A percentile compares a stretch with the other conserved stretches of the same genome.
phyloP scores from a whole-genome alignment of 2,329 filamentous ascomycete species.

The Fusarium papillatum region DNA sequence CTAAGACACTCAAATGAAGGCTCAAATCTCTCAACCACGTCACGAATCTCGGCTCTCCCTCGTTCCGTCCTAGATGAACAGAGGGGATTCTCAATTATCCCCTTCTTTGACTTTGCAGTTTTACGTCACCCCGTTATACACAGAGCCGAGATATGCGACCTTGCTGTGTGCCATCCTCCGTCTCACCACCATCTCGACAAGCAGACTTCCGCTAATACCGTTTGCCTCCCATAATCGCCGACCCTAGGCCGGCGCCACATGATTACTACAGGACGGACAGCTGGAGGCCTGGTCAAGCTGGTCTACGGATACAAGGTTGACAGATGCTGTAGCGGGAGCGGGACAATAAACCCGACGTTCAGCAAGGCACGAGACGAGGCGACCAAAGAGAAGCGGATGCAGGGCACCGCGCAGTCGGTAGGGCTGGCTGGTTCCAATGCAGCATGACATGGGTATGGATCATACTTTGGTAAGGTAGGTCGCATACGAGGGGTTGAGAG shows the following conservation, averaged over 20 bases:
- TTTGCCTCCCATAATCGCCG: slow-evolving; percentile 26
- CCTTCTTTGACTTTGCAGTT: background rate
- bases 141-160: slow-evolving; percentile 1
- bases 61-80: background rate
- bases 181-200: slow-evolving; percentile 1
- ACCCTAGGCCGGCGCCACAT: slow-evolving; percentile 34
- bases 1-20: slow-evolving; percentile 24
- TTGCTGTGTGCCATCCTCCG: background rate
- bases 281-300: background rate
- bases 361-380: slow-evolving; percentile 20
- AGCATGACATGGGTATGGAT: slow-evolving; percentile 20
- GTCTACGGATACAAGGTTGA: slow-evolving; percentile 22
- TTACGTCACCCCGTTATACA: slow-evolving; percentile 8
- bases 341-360: slow-evolving; percentile 9
- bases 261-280: background rate
- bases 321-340: slow-evolving; percentile 22
- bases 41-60: slow-evolving; percentile 14
- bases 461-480: slow-evolving; percentile 20
- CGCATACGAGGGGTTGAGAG: slow-evolving; percentile 12
- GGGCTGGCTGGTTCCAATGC: slow-evolving; percentile 1
- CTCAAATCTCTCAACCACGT: slow-evolving; percentile 20
- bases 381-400: background rate
- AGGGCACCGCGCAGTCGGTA: slow-evolving; percentile 7
- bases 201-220: slow-evolving; percentile 8
- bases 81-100: background rate